Conservation (phyloP, 345 rosid species). For the Corchorus olitorius region DNA sequence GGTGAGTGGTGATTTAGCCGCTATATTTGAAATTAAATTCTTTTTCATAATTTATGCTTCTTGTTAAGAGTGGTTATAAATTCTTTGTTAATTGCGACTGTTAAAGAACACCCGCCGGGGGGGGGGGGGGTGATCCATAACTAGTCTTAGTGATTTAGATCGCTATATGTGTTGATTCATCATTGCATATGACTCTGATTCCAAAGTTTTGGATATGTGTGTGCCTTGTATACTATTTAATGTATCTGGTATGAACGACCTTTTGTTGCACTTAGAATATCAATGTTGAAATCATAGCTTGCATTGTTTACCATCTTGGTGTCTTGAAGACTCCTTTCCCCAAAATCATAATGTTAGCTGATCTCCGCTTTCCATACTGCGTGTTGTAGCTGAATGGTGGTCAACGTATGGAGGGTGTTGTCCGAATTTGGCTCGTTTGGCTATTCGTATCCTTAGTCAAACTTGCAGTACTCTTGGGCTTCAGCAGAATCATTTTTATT, state of each 20-base stretch:
- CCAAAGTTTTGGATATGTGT: not conserved
- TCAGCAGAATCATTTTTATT: constrained; percentile 36
- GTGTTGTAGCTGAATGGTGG: constrained; percentile 93
- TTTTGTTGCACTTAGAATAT: constrained; percentile 14
- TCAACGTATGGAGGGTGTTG: constrained; percentile 90
- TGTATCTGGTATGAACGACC: not conserved
- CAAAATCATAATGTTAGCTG: not conserved
- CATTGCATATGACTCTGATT: not conserved
- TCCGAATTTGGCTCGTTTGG: constrained; percentile 82
- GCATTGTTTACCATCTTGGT: not conserved
- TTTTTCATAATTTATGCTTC: not conserved
- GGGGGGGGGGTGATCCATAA: not conserved
- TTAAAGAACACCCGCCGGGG: too few relatives aligned
- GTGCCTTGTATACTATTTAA: not conserved
- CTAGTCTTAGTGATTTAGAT: not conserved
- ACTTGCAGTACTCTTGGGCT: constrained; percentile 64
- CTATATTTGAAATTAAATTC: constrained; percentile 16
- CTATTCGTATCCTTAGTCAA: constrained; percentile 79
- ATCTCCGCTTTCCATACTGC: not conserved
- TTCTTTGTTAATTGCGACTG: not conserved
- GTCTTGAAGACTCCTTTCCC: constrained; percentile 7
- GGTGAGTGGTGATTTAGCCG: constrained; percentile 55
- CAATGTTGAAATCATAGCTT: not conserved
- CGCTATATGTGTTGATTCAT: not conserved
- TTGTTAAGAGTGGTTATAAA: constrained; percentile 6